Evolutionary conservation across 2,329 filamentous ascomycete species (phyloP).

Genomic region (Epichloe amarillans): DNA sequence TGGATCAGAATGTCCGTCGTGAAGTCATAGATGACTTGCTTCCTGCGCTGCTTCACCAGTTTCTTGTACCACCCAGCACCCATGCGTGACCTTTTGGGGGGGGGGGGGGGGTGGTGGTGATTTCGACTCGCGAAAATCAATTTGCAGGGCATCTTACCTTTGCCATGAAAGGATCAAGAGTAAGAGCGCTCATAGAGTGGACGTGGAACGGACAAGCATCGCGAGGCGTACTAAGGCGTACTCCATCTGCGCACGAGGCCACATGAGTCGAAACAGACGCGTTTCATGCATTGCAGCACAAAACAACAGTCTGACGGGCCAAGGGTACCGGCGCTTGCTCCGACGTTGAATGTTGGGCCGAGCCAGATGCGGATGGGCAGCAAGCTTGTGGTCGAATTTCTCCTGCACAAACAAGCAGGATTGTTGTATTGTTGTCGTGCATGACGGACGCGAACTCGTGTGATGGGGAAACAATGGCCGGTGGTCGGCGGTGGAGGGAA

Average conservation of each 20-base stretch:
- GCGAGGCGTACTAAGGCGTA: too few relatives aligned
- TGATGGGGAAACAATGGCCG: background rate
- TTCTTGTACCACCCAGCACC: too few relatives aligned
- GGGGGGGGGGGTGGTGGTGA: too few relatives aligned
- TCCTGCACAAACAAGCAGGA: background rate
- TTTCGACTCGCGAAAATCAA: too few relatives aligned
- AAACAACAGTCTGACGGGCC: background rate
- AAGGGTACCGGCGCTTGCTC: constrained; percentile 2
- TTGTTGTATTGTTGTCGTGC: background rate
- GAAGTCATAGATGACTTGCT: too few relatives aligned
- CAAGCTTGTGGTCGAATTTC: background rate
- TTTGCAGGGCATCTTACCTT: too few relatives aligned
- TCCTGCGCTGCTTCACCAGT: too few relatives aligned
- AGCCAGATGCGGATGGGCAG: background rate
- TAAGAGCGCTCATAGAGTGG: background rate
- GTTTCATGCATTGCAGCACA: background rate
- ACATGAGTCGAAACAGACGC: background rate
- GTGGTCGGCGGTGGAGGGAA: background rate
- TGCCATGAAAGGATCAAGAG: too few relatives aligned
- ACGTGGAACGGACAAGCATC: too few relatives aligned
- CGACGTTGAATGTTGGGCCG: background rate
- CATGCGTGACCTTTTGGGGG: too few relatives aligned
- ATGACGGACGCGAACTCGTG: background rate
- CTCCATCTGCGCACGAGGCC: background rate
- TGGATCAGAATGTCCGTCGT: too few relatives aligned